Percentiles rank a stretch among this genome's conserved stretches.
Conservation (phyloP, 2,329 filamentous ascomycete genomes). For the Diplodia intermedia region DNA sequence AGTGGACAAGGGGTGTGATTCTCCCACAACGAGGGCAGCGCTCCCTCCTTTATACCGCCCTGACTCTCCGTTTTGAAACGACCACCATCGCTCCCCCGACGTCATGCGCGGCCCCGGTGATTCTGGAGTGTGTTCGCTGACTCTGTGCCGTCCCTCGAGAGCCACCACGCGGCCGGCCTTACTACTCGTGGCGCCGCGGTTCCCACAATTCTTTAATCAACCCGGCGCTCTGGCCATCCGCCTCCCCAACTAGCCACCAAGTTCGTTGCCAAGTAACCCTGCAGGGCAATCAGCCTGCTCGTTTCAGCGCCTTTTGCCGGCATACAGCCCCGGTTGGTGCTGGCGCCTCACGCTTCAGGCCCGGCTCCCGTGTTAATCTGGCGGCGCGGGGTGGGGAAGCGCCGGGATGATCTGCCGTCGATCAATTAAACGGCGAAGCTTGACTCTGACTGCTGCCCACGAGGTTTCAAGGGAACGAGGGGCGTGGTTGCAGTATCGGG, state of each 20-base stretch:
- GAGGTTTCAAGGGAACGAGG: background rate
- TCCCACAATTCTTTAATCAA: slow-evolving; percentile 22
- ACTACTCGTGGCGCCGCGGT: slow-evolving; percentile 1
- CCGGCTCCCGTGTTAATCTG: too few species aligned
- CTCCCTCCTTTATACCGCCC: slow-evolving; percentile 1
- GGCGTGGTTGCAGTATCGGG: background rate
- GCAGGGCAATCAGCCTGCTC: background rate
- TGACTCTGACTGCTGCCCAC: background rate
- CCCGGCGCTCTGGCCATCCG: background rate
- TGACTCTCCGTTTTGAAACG: slow-evolving; percentile 4
- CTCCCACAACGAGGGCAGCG: background rate
- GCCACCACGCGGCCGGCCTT: background rate
- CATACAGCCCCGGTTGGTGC: background rate
- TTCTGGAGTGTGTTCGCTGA: background rate
- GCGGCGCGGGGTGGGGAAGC: background rate
- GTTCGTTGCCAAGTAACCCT: slow-evolving; percentile 1
- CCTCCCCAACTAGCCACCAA: background rate
- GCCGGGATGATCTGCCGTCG: slow-evolving; percentile 18
- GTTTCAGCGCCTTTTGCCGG: slow-evolving; percentile 23
- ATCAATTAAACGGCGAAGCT: background rate
- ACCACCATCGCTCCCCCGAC: background rate
- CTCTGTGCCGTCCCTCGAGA: background rate
- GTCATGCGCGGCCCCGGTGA: slow-evolving; percentile 17
- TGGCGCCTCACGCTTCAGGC: slow-evolving; percentile 3
- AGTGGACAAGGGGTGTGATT: background rate